A percentile compares a stretch with the other conserved stretches of the same genome.
These are phyloP conservation scores for Boletus insuetus DNA, from an alignment of 768 basidiomycete genomes.

Conservation along the genomic window DNA sequence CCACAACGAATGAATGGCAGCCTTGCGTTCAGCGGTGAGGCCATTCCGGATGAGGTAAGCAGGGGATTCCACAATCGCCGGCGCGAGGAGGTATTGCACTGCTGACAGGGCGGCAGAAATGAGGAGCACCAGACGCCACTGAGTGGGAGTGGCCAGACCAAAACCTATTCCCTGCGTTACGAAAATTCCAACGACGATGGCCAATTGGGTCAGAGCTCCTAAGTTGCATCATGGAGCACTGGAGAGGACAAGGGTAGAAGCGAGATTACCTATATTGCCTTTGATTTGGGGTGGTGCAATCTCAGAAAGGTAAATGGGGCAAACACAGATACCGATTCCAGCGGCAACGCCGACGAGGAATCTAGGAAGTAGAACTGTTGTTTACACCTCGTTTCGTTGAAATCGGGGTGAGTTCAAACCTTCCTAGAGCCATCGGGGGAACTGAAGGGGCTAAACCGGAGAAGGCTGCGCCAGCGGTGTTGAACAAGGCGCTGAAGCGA, in stretches of 20 bases:
- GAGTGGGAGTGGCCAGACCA: conserved; percentile 57
- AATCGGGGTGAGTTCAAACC: conserved; percentile 40
- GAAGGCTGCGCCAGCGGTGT: conserved; percentile 57
- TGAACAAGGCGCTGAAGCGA: conserved; percentile 53
- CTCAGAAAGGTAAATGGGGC: conserved; percentile 82
- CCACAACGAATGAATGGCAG: conserved; percentile 54
- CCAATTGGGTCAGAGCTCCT: conserved; percentile 82
- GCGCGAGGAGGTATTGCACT: conserved; percentile 54
- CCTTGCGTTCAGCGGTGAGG: conserved; percentile 47
- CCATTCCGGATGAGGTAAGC: conserved; percentile 57
- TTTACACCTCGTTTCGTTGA: neutral
- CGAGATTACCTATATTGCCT: conserved; percentile 61
- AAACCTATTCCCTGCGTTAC: conserved; percentile 79
- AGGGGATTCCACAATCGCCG: conserved; percentile 67
- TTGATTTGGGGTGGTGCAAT: conserved; percentile 76
- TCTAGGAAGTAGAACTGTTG: conserved; percentile 32
- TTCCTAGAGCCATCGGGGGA: conserved; percentile 56
- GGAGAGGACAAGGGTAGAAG: neutral
- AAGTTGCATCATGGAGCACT: neutral
- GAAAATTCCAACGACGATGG: conserved; percentile 84
- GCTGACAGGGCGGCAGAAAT: conserved; percentile 56
- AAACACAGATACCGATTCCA: conserved; percentile 73
- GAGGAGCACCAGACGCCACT: conserved; percentile 72
- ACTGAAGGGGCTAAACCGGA: conserved; percentile 65
- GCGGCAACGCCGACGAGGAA: conserved; percentile 68